A percentile compares a stretch with the other conserved stretches of the same genome.
These are phyloP conservation scores for Saccharomycopsis selenospora DNA, from an alignment of 805 yeast species.

Conservation along the genomic window DNA sequence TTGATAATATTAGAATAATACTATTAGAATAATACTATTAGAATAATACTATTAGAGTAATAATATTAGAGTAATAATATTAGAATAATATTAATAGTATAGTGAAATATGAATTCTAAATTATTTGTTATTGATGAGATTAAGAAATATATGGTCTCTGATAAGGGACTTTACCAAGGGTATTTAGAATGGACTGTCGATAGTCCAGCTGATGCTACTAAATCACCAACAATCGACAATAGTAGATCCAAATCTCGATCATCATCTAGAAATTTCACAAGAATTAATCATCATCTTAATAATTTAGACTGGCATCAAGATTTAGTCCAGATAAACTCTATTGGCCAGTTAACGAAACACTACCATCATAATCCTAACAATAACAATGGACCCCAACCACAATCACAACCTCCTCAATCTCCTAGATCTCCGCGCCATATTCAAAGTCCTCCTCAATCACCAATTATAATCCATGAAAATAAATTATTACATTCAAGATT, in stretches of 20 bases:
- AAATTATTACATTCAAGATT: background rate
- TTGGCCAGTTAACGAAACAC: conserved; percentile 15
- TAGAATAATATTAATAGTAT: too few species aligned
- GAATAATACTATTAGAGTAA: too few species aligned
- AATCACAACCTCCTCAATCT: background rate
- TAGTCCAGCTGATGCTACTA: background rate
- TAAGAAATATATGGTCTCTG: conserved; percentile 9
- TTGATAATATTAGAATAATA: too few species aligned
- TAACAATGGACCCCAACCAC: too few species aligned
- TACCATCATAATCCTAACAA: too few species aligned
- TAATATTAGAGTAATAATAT: too few species aligned
- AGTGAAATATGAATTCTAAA: background rate
- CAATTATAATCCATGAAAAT: background rate
- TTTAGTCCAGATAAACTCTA: conserved; percentile 12
- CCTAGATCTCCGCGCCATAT: background rate
- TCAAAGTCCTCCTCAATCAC: background rate
- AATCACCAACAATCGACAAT: background rate
- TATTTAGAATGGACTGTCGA: conserved; percentile 19
- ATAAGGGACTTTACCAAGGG: conserved; percentile 21
- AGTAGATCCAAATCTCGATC: background rate
- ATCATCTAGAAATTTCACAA: background rate
- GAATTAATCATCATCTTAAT: background rate
- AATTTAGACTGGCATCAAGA: conserved; percentile 7
- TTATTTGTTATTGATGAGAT: conserved; percentile 11
- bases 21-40: too few species aligned